A percentile compares a stretch with the other conserved stretches of the same genome.
phyloP scores from a whole-genome alignment of 1,284 basidiomycete genomes.

The Marasmius fiardii region DNA sequence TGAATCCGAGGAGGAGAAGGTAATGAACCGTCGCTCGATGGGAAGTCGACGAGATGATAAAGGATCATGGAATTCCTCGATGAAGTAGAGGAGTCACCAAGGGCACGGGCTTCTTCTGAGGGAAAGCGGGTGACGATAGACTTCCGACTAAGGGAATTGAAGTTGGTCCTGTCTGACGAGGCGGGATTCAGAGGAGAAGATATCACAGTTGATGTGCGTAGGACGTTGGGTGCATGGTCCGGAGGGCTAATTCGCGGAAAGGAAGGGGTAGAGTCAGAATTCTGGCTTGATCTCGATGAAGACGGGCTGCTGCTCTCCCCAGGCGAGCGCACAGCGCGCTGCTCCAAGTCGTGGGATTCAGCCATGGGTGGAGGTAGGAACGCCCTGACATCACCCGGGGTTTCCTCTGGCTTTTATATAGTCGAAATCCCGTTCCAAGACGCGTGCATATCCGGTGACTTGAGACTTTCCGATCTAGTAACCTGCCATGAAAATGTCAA shows the following conservation, averaged over 20 bases:
- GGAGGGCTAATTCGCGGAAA: neutral
- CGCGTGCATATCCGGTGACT: neutral
- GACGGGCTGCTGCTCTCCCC: neutral
- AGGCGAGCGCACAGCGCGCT: neutral
- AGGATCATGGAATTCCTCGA: conserved; percentile 29
- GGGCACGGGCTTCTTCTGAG: conserved; percentile 23
- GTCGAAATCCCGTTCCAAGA: neutral
- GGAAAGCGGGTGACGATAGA: conserved; percentile 12
- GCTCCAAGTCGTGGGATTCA: neutral
- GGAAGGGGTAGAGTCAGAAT: neutral
- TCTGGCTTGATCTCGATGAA: neutral
- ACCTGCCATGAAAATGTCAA: neutral
- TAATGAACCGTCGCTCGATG: conserved; percentile 2
- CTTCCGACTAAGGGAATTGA: conserved; percentile 12
- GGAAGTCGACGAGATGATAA: conserved; percentile 26
- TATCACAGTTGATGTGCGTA: conserved; percentile 5
- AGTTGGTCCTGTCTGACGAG: conserved; percentile 9
- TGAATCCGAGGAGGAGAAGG: conserved; percentile 15
- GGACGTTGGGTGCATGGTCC: neutral
- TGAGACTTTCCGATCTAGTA: neutral
- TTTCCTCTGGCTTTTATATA: neutral
- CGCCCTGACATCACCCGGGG: neutral
- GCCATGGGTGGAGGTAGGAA: neutral
- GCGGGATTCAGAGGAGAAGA: conserved; percentile 22
- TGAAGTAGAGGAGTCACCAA: conserved; percentile 5